A percentile compares a stretch with the other conserved stretches of the same genome.
Conservation (phyloP, 1,139 yeast genomes). For the Arxiozyma bovina region DNA sequence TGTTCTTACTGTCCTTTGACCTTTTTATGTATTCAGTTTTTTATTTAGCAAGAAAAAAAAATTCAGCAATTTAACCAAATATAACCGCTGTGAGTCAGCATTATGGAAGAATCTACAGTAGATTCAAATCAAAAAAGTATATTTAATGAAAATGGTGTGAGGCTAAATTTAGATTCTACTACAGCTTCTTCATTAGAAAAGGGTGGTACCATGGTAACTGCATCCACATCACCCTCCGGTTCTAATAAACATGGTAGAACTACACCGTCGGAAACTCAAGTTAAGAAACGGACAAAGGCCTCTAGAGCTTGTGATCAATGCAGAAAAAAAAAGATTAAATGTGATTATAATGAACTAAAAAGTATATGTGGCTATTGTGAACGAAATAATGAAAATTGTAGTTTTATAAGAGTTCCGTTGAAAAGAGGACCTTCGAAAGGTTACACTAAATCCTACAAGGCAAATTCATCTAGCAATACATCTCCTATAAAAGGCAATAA, state of each 20-base stretch:
- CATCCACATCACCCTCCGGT: background rate
- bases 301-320: conserved; percentile 34
- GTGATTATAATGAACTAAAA: conserved; percentile 26
- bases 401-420: conserved; percentile 51
- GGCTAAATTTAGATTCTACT: background rate
- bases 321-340: conserved; percentile 32
- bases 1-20: background rate
- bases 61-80: background rate
- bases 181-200: background rate
- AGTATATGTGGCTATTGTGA: conserved; percentile 25
- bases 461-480: background rate
- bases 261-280: background rate
- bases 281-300: conserved; percentile 27
- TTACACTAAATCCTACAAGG: conserved; percentile 32
- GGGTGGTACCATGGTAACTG: background rate
- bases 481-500: background rate
- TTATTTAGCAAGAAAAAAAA: too few species aligned
- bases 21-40: background rate
- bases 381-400: conserved; percentile 23
- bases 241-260: background rate
- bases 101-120: background rate
- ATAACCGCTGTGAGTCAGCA: background rate
- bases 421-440: conserved; percentile 77
- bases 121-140: background rate
- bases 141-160: background rate